phyloP scores from a whole-genome alignment of 2,329 filamentous ascomycete species.

The Aspergillus sergii region DNA sequence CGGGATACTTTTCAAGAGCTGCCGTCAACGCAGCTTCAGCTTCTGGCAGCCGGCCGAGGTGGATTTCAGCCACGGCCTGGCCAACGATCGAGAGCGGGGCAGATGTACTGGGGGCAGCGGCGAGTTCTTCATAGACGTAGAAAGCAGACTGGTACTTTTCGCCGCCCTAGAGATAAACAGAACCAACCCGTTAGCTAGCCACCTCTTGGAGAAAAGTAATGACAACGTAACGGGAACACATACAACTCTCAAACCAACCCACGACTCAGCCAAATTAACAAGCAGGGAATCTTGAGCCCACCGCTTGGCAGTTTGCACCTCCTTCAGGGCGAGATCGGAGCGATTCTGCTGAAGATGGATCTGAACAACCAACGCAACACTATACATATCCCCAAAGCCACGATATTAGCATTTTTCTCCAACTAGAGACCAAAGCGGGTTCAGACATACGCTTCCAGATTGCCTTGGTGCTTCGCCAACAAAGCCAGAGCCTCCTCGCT shows the following conservation, averaged over 20 bases:
- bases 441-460: slow-evolving; percentile 68
- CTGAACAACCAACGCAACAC: slow-evolving; percentile 85
- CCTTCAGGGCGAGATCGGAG: slow-evolving; percentile 85
- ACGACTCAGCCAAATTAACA: slow-evolving; percentile 92
- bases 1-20: slow-evolving; percentile 72
- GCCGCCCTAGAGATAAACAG: slow-evolving; percentile 64
- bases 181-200: background rate
- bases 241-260: slow-evolving; percentile 88
- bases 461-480: slow-evolving; percentile 81
- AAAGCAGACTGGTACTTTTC: slow-evolving; percentile 96
- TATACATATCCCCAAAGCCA: slow-evolving; percentile 16
- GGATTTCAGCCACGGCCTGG: slow-evolving; percentile 88
- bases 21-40: slow-evolving; percentile 83
- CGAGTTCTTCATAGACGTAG: slow-evolving; percentile 96
- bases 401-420: background rate
- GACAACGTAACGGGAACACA: slow-evolving; percentile 24
- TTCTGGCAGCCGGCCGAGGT: slow-evolving; percentile 85
- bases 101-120: slow-evolving; percentile 79
- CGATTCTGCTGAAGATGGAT: slow-evolving; percentile 92
- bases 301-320: slow-evolving; percentile 80
- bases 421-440: background rate
- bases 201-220: background rate
- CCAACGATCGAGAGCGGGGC: slow-evolving; percentile 76
- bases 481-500: slow-evolving; percentile 83
- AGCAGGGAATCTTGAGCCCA: slow-evolving; percentile 95